A percentile compares a stretch with the other conserved stretches of the same genome.
These are phyloP conservation scores for Silene noctiflora DNA, from an alignment of 179 eudicot species.

Conservation along the genomic window DNA sequence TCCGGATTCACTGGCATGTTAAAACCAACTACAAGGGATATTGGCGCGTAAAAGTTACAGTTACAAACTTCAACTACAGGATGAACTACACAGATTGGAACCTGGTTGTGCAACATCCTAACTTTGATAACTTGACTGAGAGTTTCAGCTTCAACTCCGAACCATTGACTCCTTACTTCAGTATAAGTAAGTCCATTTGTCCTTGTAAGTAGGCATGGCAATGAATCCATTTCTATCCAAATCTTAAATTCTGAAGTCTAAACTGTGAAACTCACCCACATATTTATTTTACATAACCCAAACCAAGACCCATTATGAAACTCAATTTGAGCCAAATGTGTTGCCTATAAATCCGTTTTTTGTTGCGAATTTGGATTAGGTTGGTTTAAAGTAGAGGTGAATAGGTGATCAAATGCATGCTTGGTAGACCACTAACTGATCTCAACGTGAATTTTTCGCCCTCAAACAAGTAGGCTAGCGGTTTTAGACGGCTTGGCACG, in stretches of 20 bases:
- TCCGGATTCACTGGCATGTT: slow-evolving; percentile 19
- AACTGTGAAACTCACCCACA: not conserved
- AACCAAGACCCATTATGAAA: not conserved
- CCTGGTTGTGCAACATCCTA: slow-evolving; percentile 29
- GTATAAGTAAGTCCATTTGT: slow-evolving; percentile 18
- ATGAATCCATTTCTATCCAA: too few relatives aligned
- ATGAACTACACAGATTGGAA: slow-evolving; percentile 31
- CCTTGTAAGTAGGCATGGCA: too few relatives aligned
- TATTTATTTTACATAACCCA: not conserved
- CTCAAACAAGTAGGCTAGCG: too few relatives aligned
- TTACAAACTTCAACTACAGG: slow-evolving; percentile 29
- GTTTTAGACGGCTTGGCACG: too few relatives aligned
- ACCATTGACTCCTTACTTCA: slow-evolving; percentile 19
- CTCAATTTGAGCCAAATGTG: too few relatives aligned
- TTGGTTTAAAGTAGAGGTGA: too few relatives aligned
- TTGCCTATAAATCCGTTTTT: too few relatives aligned
- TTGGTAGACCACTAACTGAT: too few relatives aligned
- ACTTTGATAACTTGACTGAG: slow-evolving; percentile 25
- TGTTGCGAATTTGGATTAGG: too few relatives aligned
- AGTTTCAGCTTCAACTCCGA: slow-evolving; percentile 28
- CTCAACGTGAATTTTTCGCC: too few relatives aligned
- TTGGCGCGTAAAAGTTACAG: slow-evolving; percentile 29
- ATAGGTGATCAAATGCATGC: too few relatives aligned
- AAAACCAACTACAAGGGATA: slow-evolving; percentile 19
- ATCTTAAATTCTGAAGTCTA: too few relatives aligned